Evolutionary conservation across 345 rosid genomes (phyloP), one percentile per base, ranked within the genome.

Genomic region (Pugionium dolabratum): DNA sequence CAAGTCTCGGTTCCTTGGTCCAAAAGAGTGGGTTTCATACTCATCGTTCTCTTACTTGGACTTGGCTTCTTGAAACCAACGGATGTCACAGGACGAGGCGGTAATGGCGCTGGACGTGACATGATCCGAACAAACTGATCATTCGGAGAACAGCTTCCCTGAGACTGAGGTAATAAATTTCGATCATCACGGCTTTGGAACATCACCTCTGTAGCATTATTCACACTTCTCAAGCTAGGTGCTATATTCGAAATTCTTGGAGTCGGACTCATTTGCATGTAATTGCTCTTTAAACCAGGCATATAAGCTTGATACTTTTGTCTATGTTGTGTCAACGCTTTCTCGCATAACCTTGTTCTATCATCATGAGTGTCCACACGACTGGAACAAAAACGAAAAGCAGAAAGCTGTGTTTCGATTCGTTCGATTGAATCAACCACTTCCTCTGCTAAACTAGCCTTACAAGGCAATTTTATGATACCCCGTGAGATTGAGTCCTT

Each of bases 341-440:
- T 51, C 37, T 51, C 55, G 39, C 25, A 28, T 2, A 62, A 36
- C 52, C 46, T 28, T 30, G 50, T 34, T 28, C 54, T 52, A 30
- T 58, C 60, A 43, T 54, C 69, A 41, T 39, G 36, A 62, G 64
- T 56, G 18, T 25, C 50, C 6, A 28, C 63, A 7, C 66, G 39
- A 31, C 42, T 30, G n/a, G 75, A 66, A 71, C 71, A 51, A 51
- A 68, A 66, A 10, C 65, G 72, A 70, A 81, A 70, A 57, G 78
- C 80, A 7, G 69, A 66, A 51, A 78, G 79, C 30, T 76, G 76
- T 30, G 75, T 74, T 48, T 76, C 83, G 31, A 85, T 79, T 35
- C 70, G 64, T 66, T 77, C 67, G 9, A 81, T 71, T n/a, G 82
- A 49, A 30, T 79, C 55, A 51, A 67, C 66, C 0, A 80, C 63